Evolutionary conservation across 1,139 yeast genomes (phyloP), one percentile per base, ranked within the genome.

Genomic region (Williopsis jadinii): DNA sequence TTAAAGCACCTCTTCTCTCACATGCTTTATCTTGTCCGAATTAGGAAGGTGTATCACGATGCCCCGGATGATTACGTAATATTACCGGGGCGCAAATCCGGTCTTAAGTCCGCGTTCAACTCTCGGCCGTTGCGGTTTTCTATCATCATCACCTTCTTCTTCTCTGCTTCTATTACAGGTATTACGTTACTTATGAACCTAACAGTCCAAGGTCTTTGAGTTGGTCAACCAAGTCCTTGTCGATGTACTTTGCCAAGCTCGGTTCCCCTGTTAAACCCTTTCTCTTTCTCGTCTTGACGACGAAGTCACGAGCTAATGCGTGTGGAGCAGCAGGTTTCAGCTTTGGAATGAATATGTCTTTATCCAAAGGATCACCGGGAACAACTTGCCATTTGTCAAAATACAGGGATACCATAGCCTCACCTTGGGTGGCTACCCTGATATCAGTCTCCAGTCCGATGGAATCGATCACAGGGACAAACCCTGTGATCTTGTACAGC

Each of bases 311-410:
- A 0, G 96, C 92, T 49, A 90, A 64, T 1, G 84, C 80, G 24
- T 69, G 68, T 1, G 68, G 62, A 3, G 83, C 80, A 1, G 92
- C 96, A 0, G 96, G 85, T 51, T 78, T 78, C 56, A 92, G 68
- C 33, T 80, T 73, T 9, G 88, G 88, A 35, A 87, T 71, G 40
- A 64, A 67, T 12, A 76, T 76, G 27, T 74, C 72, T 26, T 64
- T 63, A 59, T 90, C 95, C 51, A 90, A 60, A 5, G 97, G 97
- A 63, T 90, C 88, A 0, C 98, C 98, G 2, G 97, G 95, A 0
- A 86, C 95, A 9, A 69, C 60, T 14, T 75, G 74, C 95, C 97
- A 94, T 45, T 69, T 72, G 44, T 72, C 71, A 59, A 85, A 87
- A 36, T 73, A 72, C 47, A 83, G 60, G 35, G 76, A 77, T 37